phyloP scores from a whole-genome alignment of 441 rosid species.

The Rhodomyrtus psidioides region DNA sequence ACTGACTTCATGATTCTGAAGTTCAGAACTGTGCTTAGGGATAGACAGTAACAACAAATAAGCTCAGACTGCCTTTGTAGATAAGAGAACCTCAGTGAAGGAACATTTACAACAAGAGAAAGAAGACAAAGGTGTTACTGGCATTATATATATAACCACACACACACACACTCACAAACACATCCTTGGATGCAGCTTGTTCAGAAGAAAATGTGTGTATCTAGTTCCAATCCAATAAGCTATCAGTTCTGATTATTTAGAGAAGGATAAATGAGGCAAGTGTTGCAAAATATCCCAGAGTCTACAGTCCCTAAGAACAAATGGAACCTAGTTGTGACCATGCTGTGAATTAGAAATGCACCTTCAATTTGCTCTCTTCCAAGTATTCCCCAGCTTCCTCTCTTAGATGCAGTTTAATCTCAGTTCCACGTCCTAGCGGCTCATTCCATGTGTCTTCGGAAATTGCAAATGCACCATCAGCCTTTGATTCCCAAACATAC shows the following conservation, averaged over 20 bases:
- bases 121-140: background rate
- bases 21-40: background rate
- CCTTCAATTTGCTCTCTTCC: constrained; percentile 89
- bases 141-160: too few species aligned
- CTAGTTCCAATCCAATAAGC: background rate
- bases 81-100: background rate
- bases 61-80: background rate
- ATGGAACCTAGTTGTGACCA: background rate
- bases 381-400: constrained; percentile 92
- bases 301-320: background rate
- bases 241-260: background rate
- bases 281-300: background rate
- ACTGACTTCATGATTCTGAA: background rate
- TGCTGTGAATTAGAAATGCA: constrained; percentile 1
- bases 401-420: constrained; percentile 84
- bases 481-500: constrained; percentile 97
- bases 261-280: background rate
- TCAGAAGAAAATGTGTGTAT: background rate
- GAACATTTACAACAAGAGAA: background rate
- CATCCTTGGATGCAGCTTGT: background rate
- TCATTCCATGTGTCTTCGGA: constrained; percentile 99
- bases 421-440: constrained; percentile 92
- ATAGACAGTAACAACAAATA: background rate
- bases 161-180: background rate
- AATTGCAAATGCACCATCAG: constrained; percentile 96